Base-by-base conservation (phyloP, 768 basidiomycete genomes). In the Cystofilobasidium macerans region DNA sequence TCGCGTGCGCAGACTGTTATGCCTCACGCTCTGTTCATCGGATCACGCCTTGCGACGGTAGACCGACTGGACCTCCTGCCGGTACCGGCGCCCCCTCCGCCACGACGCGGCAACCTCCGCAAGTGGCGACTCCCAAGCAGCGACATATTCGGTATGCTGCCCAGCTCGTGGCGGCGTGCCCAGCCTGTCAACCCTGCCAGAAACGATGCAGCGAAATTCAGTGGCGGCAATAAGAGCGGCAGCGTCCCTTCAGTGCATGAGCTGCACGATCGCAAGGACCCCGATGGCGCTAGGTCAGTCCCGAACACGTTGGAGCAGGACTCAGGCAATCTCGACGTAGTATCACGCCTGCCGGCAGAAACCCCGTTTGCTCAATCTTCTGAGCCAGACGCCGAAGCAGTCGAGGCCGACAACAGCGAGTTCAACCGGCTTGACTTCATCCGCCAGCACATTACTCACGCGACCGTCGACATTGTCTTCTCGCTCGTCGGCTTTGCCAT, bases 21-120 rank as follows among this genome's bases (percentile, higher is more conserved):
- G 91, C 91, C 91, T 0, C 91, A 93, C 75, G 86, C 86, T 67
- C 79, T 95, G n/a, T 91, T 88, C 78, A 80, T 95, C 20, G 92
- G 91, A 7, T 89, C 88, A 3, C 83, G 84, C 35, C 82, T 95
- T 6, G 86, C 89, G 2, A 90, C 88, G 0, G 87, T 91, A 73
- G 85, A 91, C 65, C 79, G 91, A 53, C 72, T 89, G 18, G 77
- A 56, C 38, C 48, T 67, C n/a, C 59, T 67, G 6, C 65, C 65
- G 45, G 24, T n/a, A 16, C 32, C 59, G 3, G 2, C 36, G 1
- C 45, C 57, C 3, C 43, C 65, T 8, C 22, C 57, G 8, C 24
- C 59, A 4, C 51, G 28, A 16, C 9, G 24, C 9, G 38, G n/a
- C 45, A 42, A 32, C 30, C 33, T 38, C 7, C 9, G 40, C 1